Base-by-base conservation (phyloP, 2,329 filamentous ascomycete species). In the Botrytis deweyae region DNA sequence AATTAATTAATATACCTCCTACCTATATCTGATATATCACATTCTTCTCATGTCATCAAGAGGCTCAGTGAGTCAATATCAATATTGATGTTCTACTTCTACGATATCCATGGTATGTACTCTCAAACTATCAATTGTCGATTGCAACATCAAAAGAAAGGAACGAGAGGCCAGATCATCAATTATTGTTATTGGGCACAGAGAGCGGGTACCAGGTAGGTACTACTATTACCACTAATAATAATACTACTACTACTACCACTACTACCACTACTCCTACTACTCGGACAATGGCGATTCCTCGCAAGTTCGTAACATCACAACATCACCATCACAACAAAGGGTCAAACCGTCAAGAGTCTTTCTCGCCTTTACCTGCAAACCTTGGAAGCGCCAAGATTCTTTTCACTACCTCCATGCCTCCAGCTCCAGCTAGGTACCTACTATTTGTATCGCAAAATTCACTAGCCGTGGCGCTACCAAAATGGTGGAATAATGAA, bases 121-220 rank as follows among this genome's bases (percentile, higher is more conserved):
- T 12, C 12, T 40, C 40, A 40, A 29, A 49, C 14, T 36, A 40
- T 40, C 10, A 40, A 40, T 40, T 10, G 14, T 20, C 18, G 14
- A 52, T 38, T 12, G 14, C 6, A 10, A 25, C 3, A 68, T 12
- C 16, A n/a, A 25, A 49, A 29, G 36, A 55, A 22, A n/a, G n/a
- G 22, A 69, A 44, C 16, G 40, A 69, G 22, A 71, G 33, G 68
- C 55, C 68, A 71, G 68, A 71, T 71, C n/a, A 38, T 64, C 42
- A 20, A 38, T n/a, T 66, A 7, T 36, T 66, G 4, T 36, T 16
- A 42, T 42, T 68, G 49, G 49, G 42, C 18, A 22, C 25, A 55
- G 16, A 22, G 29, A 33, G 63, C 25, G 40, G 42, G 14, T n/a
- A 62, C 59, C 40, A 33, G 33, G 33, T 33, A 33, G 33, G 33